Evolutionary conservation across 2,329 filamentous ascomycete genomes (phyloP).

Genomic region (Magnaporthiopsis incrustans): DNA sequence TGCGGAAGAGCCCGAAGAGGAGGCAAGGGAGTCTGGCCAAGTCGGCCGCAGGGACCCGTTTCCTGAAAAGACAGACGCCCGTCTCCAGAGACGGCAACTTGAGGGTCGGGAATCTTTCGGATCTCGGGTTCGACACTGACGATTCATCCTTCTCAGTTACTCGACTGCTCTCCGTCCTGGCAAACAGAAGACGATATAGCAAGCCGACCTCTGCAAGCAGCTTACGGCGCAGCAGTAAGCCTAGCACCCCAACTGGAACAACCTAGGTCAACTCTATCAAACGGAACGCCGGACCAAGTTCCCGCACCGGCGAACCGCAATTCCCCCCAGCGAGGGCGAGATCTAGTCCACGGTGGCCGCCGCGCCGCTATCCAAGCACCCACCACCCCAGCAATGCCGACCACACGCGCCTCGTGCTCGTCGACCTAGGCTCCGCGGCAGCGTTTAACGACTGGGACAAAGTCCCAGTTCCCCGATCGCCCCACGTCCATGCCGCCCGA

Average conservation of each 20-base stretch:
- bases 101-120: too few relatives aligned
- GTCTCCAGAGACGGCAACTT: too few relatives aligned
- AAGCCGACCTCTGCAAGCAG: too few relatives aligned
- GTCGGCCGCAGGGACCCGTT: too few relatives aligned
- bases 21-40: not conserved
- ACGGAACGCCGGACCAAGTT: not conserved
- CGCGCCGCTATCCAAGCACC: not conserved
- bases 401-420: not conserved
- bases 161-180: too few relatives aligned
- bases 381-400: too few relatives aligned
- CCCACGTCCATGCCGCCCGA: not conserved
- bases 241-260: not conserved
- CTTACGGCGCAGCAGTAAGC: not conserved
- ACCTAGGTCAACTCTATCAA: not conserved
- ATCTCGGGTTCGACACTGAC: too few relatives aligned
- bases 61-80: too few relatives aligned
- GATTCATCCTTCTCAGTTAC: not conserved
- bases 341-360: not conserved
- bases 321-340: not conserved
- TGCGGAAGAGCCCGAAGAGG: not conserved
- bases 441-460: not conserved
- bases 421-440: not conserved
- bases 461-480: too few relatives aligned
- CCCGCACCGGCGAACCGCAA: too few relatives aligned
- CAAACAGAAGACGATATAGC: too few relatives aligned